Evolutionary conservation across 108 stramenopile genomes (phyloP), one percentile per base, ranked within the genome.

Genomic region (Cylindrotheca fusiformis): DNA sequence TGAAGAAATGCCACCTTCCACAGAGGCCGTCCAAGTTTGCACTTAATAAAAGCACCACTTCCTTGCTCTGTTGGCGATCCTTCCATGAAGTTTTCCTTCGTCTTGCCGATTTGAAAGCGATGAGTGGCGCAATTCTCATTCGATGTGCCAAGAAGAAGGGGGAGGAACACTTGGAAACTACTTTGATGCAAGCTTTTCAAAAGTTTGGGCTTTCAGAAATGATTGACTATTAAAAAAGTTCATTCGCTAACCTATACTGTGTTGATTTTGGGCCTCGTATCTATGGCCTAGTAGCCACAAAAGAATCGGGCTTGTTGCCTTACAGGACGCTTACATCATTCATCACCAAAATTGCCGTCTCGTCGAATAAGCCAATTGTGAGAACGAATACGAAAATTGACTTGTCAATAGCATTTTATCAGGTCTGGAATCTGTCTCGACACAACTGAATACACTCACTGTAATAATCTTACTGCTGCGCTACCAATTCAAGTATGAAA

Each of bases 51-150:
- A 31, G 24, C 3, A 41, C 22, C 1, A 10, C 46, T 5, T 8
- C 20, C 23, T 68, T 57, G 67, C 20, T 68, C n/a, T 31, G 58
- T 19, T 68, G 67, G 67, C 50, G 56, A 28, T 57, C 58, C 8
- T 68, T 68, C 41, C 29, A 44, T 36, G 31, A 25, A 1, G 58
- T 68, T 17, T 68, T 68, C 28, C n/a, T 22, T 4, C 44, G 21
- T 8, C 3, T 67, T 20, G 14, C 6, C 8, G 66, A 55, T 58
- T 64, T 64, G 19, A 5, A 2, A 3, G 25, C 19, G 2, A 4
- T 64, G 0, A 23, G 32, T 14, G 1, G n/a, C 5, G 19, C 20
- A 24, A 64, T 64, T 27, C 3, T n/a, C 23, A 23, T 32, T 5
- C n/a, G n/a, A 51, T n/a, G 6, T 6, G 36, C 36, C 14, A 10